Conservation (phyloP, 352 stramenopile genomes). For the Phytopythium aichiense region DNA sequence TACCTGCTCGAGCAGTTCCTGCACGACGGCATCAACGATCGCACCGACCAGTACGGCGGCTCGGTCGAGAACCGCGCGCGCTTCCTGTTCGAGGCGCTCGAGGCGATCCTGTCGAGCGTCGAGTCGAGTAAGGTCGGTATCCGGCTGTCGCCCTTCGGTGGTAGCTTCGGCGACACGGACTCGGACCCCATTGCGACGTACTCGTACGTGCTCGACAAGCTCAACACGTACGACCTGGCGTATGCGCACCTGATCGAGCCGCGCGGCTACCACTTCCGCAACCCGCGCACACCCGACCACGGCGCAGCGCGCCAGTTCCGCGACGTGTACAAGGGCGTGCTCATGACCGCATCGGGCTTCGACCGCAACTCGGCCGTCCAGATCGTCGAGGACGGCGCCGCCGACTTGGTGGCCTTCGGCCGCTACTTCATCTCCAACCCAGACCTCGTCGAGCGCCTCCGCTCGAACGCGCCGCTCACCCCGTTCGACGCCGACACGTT, state of each 20-base stretch:
- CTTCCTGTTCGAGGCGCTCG: constrained; percentile 73
- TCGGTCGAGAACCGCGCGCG: constrained; percentile 80
- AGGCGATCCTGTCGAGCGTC: constrained; percentile 37
- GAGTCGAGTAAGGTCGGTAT: constrained; percentile 38
- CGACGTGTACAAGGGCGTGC: constrained; percentile 51
- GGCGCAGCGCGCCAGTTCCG: constrained; percentile 47
- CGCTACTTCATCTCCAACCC: constrained; percentile 76
- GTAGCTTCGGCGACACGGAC: constrained; percentile 44
- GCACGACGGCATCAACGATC: constrained; percentile 74
- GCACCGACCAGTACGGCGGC: constrained; percentile 85
- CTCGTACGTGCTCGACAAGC: constrained; percentile 40
- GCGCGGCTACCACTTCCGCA: constrained; percentile 35
- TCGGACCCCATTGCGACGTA: constrained; percentile 47
- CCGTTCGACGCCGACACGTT: constrained; percentile 41
- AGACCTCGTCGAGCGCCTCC: constrained; percentile 57
- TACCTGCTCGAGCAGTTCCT: constrained; percentile 93
- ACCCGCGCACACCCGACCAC: constrained; percentile 29
- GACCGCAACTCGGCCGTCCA: constrained; percentile 36
- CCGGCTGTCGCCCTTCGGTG: constrained; percentile 39
- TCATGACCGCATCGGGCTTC: constrained; percentile 60
- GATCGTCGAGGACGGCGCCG: constrained; percentile 44
- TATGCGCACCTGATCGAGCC: constrained; percentile 67
- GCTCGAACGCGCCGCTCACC: constrained; percentile 35
- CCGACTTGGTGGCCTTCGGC: constrained; percentile 63
- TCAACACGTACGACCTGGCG: constrained; percentile 54